These are phyloP conservation scores for Pestalotiopsis sp. DNA, from an alignment of 2,329 filamentous ascomycete genomes.

Conservation along the genomic window DNA sequence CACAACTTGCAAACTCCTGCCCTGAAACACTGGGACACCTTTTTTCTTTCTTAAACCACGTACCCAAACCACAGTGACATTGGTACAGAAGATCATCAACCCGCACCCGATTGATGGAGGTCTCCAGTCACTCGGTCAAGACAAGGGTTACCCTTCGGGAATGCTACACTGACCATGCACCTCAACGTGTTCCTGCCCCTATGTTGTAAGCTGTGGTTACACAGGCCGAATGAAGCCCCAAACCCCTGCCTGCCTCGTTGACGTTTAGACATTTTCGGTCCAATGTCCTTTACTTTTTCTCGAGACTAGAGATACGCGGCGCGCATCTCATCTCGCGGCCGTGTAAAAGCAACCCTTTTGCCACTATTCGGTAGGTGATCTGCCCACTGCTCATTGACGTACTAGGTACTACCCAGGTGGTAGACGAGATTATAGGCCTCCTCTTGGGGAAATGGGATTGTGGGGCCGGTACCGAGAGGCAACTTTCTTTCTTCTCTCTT, in stretches of 20 bases:
- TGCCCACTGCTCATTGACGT: not conserved
- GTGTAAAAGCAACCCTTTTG: not conserved
- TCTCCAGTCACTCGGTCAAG: slow-evolving; percentile 10
- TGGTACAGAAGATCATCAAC: not conserved
- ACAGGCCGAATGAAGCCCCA: not conserved
- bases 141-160: not conserved
- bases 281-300: not conserved
- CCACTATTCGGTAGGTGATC: not conserved
- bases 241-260: not conserved
- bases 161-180: not conserved
- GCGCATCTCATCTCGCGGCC: not conserved
- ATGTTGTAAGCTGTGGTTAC: slow-evolving; percentile 1
- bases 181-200: slow-evolving; percentile 9
- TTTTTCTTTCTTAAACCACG: not conserved
- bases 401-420: no score
- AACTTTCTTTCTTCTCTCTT: not conserved
- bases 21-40: not conserved
- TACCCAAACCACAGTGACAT: not conserved
- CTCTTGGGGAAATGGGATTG: not conserved
- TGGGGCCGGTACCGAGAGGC: not conserved
- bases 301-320: not conserved
- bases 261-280: not conserved
- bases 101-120: not conserved
- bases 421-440: not conserved
- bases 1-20: not conserved